A percentile compares a stretch with the other conserved stretches of the same genome.
Conservation (phyloP, 2,329 filamentous ascomycete genomes). For the Exophiala calicioides region DNA sequence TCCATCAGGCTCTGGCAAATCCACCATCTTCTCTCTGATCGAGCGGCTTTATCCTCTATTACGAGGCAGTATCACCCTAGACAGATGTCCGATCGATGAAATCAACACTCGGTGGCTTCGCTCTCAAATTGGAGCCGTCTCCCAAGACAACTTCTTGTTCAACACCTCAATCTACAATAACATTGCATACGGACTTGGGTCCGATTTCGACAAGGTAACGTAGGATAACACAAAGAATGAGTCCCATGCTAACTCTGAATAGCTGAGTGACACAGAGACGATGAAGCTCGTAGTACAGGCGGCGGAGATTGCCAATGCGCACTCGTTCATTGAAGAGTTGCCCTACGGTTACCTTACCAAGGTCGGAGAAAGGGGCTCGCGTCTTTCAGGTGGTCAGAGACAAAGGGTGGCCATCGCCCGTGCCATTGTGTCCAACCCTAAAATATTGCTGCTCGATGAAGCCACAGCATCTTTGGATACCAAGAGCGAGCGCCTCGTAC, state of each 20-base stretch:
- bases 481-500: conserved; percentile 67
- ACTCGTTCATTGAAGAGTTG: conserved; percentile 52
- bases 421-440: conserved; percentile 50
- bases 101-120: conserved; percentile 85
- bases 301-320: conserved; percentile 62
- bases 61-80: conserved; percentile 73
- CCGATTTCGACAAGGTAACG: too few relatives aligned
- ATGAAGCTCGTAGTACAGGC: conserved; percentile 71
- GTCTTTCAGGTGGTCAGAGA: conserved; percentile 51
- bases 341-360: conserved; percentile 53
- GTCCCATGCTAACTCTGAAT: too few relatives aligned
- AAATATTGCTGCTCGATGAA: conserved; percentile 77
- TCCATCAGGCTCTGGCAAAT: conserved; percentile 91
- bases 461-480: conserved; percentile 76
- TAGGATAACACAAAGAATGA: too few relatives aligned
- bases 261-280: conserved; percentile 60
- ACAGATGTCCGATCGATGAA: conserved; percentile 75
- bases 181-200: conserved; percentile 76
- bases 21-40: conserved; percentile 83
- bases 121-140: conserved; percentile 77
- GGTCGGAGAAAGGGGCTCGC: conserved; percentile 55
- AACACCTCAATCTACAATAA: conserved; percentile 89
- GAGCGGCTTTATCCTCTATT: conserved; percentile 93
- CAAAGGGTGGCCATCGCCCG: conserved; percentile 55
- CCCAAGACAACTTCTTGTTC: conserved; percentile 90